These are phyloP conservation scores for Solanum sitiens DNA, from an alignment of 257 asterid genomes.

Conservation along the genomic window DNA sequence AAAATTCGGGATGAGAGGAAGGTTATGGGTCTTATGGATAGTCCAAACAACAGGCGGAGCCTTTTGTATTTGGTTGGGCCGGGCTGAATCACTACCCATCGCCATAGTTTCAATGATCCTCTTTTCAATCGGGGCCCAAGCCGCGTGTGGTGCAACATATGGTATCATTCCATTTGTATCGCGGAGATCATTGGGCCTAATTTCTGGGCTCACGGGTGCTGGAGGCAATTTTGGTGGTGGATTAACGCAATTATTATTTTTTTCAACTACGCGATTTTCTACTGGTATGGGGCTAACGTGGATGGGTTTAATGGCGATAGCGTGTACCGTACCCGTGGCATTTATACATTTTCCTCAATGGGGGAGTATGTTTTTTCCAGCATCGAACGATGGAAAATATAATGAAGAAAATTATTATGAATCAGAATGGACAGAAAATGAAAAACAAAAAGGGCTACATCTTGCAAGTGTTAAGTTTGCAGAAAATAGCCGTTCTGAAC, in stretches of 20 bases:
- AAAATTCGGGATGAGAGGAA: slow-evolving; percentile 35
- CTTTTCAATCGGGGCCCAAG: slow-evolving; percentile 30
- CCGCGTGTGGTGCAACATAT: slow-evolving; percentile 30
- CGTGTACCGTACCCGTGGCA: slow-evolving; percentile 1
- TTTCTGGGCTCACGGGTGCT: slow-evolving; percentile 38
- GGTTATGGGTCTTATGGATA: slow-evolving; percentile 40
- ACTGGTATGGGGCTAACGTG: slow-evolving; percentile 15
- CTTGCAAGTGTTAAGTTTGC: slow-evolving; percentile 4
- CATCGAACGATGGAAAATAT: neutral
- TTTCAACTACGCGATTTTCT: slow-evolving; percentile 11
- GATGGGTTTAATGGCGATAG: slow-evolving; percentile 15
- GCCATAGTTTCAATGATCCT: slow-evolving; percentile 34
- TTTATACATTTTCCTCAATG: neutral
- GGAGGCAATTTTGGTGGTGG: slow-evolving; percentile 43
- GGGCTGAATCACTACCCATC: slow-evolving; percentile 11
- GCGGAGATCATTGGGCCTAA: slow-evolving; percentile 25
- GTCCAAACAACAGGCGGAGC: slow-evolving; percentile 34
- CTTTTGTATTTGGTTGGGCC: slow-evolving; percentile 29
- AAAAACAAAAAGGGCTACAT: slow-evolving; percentile 6
- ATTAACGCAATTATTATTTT: slow-evolving; percentile 25
- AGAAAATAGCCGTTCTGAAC: slow-evolving; percentile 4
- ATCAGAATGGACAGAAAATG: slow-evolving; percentile 6
- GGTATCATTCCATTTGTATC: slow-evolving; percentile 32
- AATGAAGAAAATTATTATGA: slow-evolving; percentile 6
- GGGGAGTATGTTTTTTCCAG: slow-evolving; percentile 9